These are phyloP conservation scores for Parastagonospora avenae DNA, from an alignment of 2,329 filamentous ascomycete species.

Conservation along the genomic window DNA sequence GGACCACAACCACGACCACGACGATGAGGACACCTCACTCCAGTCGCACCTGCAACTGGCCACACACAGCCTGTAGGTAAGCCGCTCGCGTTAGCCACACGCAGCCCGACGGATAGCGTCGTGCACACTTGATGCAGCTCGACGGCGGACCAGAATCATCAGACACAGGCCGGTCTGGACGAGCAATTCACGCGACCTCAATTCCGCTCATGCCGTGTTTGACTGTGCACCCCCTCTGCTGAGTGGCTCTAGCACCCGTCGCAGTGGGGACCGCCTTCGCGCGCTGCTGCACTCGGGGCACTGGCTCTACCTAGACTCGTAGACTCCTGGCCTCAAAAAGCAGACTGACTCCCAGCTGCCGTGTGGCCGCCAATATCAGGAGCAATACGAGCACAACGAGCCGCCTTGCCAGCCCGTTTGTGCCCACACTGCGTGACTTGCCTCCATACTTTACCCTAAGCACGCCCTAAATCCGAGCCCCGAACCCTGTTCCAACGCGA, in stretches of 20 bases:
- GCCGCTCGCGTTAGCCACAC: constrained; percentile 28
- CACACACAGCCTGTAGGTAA: constrained; percentile 5
- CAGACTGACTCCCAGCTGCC: constrained; percentile 21
- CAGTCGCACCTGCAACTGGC: neutral
- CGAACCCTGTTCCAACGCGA: constrained; percentile 43
- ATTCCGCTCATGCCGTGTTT: constrained; percentile 40
- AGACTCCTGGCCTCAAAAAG: constrained; percentile 6
- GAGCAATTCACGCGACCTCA: constrained; percentile 27
- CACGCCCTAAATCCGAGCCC: constrained; percentile 41
- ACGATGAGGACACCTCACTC: constrained; percentile 18
- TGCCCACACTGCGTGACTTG: constrained; percentile 26
- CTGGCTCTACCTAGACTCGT: no score
- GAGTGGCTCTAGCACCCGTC: constrained; percentile 3
- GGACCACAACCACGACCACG: constrained; percentile 15
- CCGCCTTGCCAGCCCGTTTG: constrained; percentile 12
- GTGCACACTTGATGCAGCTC: constrained; percentile 10
- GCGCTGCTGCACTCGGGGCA: constrained; percentile 2
- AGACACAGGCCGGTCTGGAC: constrained; percentile 34
- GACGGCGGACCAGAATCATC: constrained; percentile 22
- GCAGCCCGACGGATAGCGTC: constrained; percentile 22
- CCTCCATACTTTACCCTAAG: constrained; percentile 42
- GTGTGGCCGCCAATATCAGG: constrained; percentile 33
- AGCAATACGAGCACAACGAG: constrained; percentile 37
- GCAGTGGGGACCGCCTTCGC: neutral
- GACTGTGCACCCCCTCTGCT: constrained; percentile 18